Base-by-base conservation (phyloP, 2,329 filamentous ascomycete genomes). In the Stylonectria norvegica region DNA sequence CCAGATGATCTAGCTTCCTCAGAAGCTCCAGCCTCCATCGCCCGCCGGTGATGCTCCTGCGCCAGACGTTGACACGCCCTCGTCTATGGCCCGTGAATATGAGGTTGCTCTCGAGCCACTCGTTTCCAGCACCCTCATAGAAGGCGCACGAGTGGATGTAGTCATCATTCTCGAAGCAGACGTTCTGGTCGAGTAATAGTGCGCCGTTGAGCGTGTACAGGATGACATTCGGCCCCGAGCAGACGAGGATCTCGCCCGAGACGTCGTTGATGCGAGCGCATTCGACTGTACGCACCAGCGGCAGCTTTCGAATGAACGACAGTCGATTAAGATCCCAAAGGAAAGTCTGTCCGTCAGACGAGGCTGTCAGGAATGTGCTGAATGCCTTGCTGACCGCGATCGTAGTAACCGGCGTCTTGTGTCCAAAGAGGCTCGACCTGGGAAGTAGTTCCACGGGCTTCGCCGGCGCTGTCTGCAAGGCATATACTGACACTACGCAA, bases 281-380 rank as follows among this genome's bases (percentile, higher is more conserved):
- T 65, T 94, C 79, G 2, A 79, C 70, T 1, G 72, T 65, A 4
- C 78, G 73, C 3, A 72, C 71, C 12, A 73, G 63, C 0, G 81
- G 81, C 16, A 91, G 71, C 62, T 81, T 85, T 31, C 89, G 80
- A 5, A 97, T 83, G 56, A 95, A 95, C 37, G 89, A 86, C 10
- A 89, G 78, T 12, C 88, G 81, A 62, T 97, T 98, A 4, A 98
- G 74, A 61, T 97, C 93, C 93, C 93, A 98, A 4, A 97, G 72
- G 56, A 95, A 82, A 9, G 90, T 82, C 27, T 87, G 82, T 0
- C 90, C 90, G 57, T 95, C 88, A 1, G 76, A 76, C 0, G 86
- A 90, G 1, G 86, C 85, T 2, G 89, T 94, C 3, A 97, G 74
- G 37, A 98, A 79, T 0, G 89, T 86, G 58, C 88, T 90, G 62